Evolutionary conservation across 164 flowering plant genomes (phyloP).

Genomic region (Cinnamomum chago): DNA sequence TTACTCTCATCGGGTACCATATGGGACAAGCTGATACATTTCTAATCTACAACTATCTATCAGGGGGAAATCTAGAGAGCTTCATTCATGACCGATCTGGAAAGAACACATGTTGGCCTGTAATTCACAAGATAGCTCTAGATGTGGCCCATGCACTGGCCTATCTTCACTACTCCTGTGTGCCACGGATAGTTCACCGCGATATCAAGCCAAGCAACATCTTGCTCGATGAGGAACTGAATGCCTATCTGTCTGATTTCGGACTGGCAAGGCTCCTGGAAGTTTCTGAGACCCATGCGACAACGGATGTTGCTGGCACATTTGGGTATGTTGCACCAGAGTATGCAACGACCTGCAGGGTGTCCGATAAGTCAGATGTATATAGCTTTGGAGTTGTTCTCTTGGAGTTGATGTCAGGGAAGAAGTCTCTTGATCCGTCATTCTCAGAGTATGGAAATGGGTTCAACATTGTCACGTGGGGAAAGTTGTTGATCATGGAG

Average conservation of each 20-base stretch:
- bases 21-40: conserved; percentile 66
- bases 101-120: conserved; percentile 38
- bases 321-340: conserved; percentile 86
- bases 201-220: conserved; percentile 85
- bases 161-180: conserved; percentile 63
- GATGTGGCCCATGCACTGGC: conserved; percentile 68
- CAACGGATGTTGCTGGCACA: conserved; percentile 84
- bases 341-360: conserved; percentile 78
- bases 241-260: conserved; percentile 73
- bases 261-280: conserved; percentile 75
- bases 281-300: conserved; percentile 75
- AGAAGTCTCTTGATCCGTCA: conserved; percentile 67
- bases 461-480: conserved; percentile 71
- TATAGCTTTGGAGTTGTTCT: conserved; percentile 76
- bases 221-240: conserved; percentile 61
- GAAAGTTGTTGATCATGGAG: conserved; percentile 48
- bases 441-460: conserved; percentile 71
- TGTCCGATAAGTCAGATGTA: conserved; percentile 75
- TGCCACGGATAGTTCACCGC: conserved; percentile 67
- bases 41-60: conserved; percentile 62
- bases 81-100: conserved; percentile 56
- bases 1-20: conserved; percentile 66
- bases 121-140: conserved; percentile 55
- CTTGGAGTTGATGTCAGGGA: conserved; percentile 68
- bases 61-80: conserved; percentile 77